These are phyloP conservation scores for Naganishia cerealis DNA, from an alignment of 1,284 basidiomycete genomes.

Conservation along the genomic window DNA sequence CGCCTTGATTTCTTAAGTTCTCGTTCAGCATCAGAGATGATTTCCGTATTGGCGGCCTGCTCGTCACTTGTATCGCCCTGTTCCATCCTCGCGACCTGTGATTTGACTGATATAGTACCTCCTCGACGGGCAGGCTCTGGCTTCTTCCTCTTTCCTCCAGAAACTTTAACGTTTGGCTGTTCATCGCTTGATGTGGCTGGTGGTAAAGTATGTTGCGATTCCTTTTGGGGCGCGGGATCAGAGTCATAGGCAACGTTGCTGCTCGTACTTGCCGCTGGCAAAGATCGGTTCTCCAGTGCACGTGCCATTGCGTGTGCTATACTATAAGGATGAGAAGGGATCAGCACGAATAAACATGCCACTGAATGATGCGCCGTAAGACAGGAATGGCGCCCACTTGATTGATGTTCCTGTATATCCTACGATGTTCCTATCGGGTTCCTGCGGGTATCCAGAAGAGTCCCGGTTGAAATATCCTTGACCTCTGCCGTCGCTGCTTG, in stretches of 20 bases:
- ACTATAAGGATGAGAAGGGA: neutral
- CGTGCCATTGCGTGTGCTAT: conserved; percentile 27
- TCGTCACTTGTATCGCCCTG: conserved; percentile 2
- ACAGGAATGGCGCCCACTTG: conserved; percentile 1
- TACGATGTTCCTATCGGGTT: conserved; percentile 17
- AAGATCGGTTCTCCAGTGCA: conserved; percentile 10
- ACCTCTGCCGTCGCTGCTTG: neutral
- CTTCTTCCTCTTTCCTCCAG: conserved; percentile 22
- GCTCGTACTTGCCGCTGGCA: conserved; percentile 3
- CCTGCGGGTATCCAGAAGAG: conserved; percentile 5
- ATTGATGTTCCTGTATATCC: conserved; percentile 23
- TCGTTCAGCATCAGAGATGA: conserved; percentile 2
- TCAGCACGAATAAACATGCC: neutral
- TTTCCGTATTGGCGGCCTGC: neutral
- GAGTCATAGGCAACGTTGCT: conserved; percentile 6
- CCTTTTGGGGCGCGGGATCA: conserved; percentile 14
- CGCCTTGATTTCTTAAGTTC: conserved; percentile 14
- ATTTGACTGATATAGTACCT: neutral
- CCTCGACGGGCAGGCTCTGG: neutral
- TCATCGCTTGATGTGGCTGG: conserved; percentile 2
- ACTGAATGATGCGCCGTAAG: neutral
- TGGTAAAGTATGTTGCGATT: conserved; percentile 4
- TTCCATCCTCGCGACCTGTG: neutral
- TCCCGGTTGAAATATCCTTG: neutral
- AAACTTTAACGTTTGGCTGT: conserved; percentile 21